Base-by-base conservation (phyloP, 495 filamentous ascomycete species). In the Neurospora hispaniola region DNA sequence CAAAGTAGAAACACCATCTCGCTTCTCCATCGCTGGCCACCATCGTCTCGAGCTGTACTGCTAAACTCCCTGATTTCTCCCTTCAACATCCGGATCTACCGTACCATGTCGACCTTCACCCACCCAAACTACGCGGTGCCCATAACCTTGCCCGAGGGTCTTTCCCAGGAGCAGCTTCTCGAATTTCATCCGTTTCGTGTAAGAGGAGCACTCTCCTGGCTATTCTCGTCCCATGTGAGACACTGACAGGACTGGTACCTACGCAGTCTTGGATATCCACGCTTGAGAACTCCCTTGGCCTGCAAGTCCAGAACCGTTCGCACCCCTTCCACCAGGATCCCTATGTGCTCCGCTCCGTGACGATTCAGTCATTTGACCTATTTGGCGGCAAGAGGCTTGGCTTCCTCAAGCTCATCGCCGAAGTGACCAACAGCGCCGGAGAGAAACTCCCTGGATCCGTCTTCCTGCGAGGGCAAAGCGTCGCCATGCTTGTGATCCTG, bases 401-500 rank as follows among this genome's bases (percentile, higher is more conserved):
- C 11, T 97, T 97, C 78, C 72, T 97, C 23, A 96, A 96, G 74
- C 79, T 97, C 9, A 86, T 86, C 41, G 88, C 91, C 4, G 82
- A 87, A 14, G 85, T 97, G 2, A 84, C 86, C 18, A 96, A 93
- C 78, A 76, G 81, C 6, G 76, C 78, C 8, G 90, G 89, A 9
- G 90, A 93, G 76, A 83, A 78, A 62, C 86, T 97, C 5, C 92
- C 94, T 1, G 93, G 92, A 5, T 88, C 89, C 42, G 87, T 94
- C 2, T 95, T 97, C 79, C 81, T 97, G 35, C 88, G 93, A 46
- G 93, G 93, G 4, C 90, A 91, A 2, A 92, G 89, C 80, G 93
- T 97, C 12, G 92, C 86, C 43, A 94, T 97, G 87, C 84, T 97
- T 71, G 90, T 94, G 16, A 86, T 96, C 23, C 85, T 96, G 0